phyloP scores from a whole-genome alignment of 1,139 yeast species.

The Pichia sp. region DNA sequence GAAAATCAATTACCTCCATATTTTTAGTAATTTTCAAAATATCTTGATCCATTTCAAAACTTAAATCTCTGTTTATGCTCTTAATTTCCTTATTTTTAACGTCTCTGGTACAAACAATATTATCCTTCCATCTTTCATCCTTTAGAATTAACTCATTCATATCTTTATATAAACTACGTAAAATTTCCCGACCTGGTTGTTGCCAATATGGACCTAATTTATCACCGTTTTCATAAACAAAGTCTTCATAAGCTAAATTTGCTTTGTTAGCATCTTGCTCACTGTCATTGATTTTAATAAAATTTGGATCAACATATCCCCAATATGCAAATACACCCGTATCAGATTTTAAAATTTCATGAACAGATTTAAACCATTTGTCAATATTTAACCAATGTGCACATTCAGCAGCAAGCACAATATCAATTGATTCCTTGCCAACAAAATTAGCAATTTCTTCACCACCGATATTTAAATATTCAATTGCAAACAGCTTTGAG shows the following conservation, averaged over 20 bases:
- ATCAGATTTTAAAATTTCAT: constrained; percentile 43
- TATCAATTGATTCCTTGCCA: constrained; percentile 37
- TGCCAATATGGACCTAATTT: constrained; percentile 69
- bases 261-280: constrained; percentile 32
- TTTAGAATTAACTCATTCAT: constrained; percentile 23
- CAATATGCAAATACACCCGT: constrained; percentile 65
- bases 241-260: constrained; percentile 32
- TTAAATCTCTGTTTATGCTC: neutral
- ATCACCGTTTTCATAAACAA: constrained; percentile 34
- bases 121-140: constrained; percentile 20
- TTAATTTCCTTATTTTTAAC: constrained; percentile 9
- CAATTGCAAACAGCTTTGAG: constrained; percentile 11
- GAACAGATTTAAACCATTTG: constrained; percentile 44
- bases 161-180: constrained; percentile 41
- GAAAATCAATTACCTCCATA: constrained; percentile 40
- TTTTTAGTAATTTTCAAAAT: constrained; percentile 31
- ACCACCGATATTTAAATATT: constrained; percentile 27
- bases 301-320: constrained; percentile 71
- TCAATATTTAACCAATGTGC: constrained; percentile 70
- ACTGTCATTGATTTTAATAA: constrained; percentile 24
- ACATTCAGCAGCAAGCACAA: constrained; percentile 72
- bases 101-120: constrained; percentile 27
- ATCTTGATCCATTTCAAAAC: constrained; percentile 11
- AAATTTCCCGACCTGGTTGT: constrained; percentile 59
- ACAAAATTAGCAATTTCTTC: constrained; percentile 27